Base-by-base conservation (phyloP, 805 yeast genomes). In the Candida michaelii region DNA sequence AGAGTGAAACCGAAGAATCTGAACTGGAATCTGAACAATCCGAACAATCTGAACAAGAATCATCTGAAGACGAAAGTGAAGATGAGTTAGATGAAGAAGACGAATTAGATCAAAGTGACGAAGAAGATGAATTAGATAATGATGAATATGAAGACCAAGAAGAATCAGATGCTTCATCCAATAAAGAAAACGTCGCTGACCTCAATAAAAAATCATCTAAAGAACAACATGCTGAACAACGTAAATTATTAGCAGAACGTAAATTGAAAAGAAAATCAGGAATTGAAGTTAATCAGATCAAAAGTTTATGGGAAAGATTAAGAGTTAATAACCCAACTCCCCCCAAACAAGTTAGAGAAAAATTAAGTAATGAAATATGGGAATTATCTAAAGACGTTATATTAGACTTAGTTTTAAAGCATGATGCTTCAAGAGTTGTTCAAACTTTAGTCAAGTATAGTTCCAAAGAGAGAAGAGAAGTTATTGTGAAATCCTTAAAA, bases 351-450 rank as follows among this genome's bases (percentile, higher is more conserved):
- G 75, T 81, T 12, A 80, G 97, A 62, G 84, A 83, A 49, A 83
- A 84, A 63, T 71, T 89, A 40, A 80, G 90, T 53, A 76, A 84
- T 54, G 91, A 90, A 65, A 81, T 87, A 34, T 90, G 97, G 96
- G 82, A 76, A 17, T 74, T 88, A 47, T 73, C 95, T 39, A 79
- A 85, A 55, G 89, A 84, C 55, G 80, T 82, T 40, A 76, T 89
- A 43, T 78, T 79, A 48, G 97, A 91, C 55, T 75, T 91, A 51
- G 97, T 91, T 25, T 64, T 91, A 69, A 89, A 93, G 71, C 99
- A 91, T 60, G 98, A 91, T 72, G 91, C 97, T 8, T 88, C 97
- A 17, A 80, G 99, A 69, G 91, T 91, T 43, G 95, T 91, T 31
- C 99, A 91, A 67, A 89, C 97, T 1, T 76, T 91, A 52, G 83